phyloP scores from a whole-genome alignment of 1,284 basidiomycete genomes.

The Cutaneotrichosporon sp. region DNA sequence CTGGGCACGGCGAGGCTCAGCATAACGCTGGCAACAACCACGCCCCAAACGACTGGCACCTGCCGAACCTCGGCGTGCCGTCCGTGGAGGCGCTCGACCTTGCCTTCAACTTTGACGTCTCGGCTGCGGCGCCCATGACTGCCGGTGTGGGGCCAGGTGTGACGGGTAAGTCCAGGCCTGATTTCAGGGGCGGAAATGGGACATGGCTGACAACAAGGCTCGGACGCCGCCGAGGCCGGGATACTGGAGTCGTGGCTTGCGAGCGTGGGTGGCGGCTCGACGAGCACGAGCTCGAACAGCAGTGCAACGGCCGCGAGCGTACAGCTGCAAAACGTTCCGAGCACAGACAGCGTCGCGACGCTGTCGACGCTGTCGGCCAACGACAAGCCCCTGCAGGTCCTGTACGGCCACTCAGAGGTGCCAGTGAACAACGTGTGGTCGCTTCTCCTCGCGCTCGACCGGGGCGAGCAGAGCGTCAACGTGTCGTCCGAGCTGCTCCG shows the following conservation, averaged over 20 bases:
- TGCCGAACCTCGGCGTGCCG: background rate
- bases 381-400: conserved; percentile 1
- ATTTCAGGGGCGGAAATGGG: no score
- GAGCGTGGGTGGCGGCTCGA: background rate
- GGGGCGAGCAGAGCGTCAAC: conserved; percentile 11
- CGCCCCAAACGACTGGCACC: background rate
- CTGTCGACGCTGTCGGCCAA: background rate
- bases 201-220: background rate
- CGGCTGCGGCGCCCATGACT: background rate
- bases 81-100: background rate
- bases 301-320: background rate
- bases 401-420: conserved; percentile 1
- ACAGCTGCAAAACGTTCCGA: background rate
- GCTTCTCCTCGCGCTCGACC: conserved; percentile 13
- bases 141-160: background rate
- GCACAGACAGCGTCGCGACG: background rate
- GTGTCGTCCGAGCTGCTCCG: conserved; percentile 14
- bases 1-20: no score
- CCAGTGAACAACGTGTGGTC: conserved; percentile 11
- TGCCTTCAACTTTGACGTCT: background rate
- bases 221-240: background rate
- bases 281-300: background rate
- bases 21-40: no score
- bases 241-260: conserved; percentile 5
- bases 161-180: background rate